Conservation (phyloP, 768 basidiomycete genomes). For the Lentinula detonsa region DNA sequence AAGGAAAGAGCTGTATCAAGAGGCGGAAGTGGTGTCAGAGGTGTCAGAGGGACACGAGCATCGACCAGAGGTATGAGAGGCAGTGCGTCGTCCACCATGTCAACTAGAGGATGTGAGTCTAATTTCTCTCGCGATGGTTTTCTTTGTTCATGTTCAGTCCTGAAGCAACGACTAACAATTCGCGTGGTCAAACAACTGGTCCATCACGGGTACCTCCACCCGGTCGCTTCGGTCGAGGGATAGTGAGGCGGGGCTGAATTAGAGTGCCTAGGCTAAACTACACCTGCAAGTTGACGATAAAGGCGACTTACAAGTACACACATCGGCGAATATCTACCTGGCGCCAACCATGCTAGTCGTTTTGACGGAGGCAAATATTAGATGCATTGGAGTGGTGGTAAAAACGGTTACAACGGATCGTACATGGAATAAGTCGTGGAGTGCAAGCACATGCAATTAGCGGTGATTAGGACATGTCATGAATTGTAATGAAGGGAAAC, state of each 20-base stretch:
- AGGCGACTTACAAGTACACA: no score
- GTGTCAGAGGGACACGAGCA: slow-evolving; percentile 67
- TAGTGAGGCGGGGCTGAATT: not conserved
- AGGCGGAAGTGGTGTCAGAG: slow-evolving; percentile 49
- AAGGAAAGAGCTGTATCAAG: slow-evolving; percentile 31
- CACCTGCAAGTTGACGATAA: no score
- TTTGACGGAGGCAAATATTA: not conserved
- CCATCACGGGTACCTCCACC: not conserved
- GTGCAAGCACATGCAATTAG: not conserved
- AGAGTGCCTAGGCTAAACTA: not conserved
- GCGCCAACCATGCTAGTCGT: no score
- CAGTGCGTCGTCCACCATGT: not conserved
- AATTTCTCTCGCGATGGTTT: not conserved
- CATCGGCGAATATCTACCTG: no score
- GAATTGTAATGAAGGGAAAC: not conserved
- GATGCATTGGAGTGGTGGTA: not conserved
- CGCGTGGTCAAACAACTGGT: not conserved
- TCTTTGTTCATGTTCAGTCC: not conserved
- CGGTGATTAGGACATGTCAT: not conserved
- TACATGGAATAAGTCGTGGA: not conserved
- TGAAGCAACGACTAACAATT: not conserved
- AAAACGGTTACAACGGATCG: not conserved
- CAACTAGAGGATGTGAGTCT: slow-evolving; percentile 1
- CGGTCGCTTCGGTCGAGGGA: not conserved
- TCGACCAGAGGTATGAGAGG: slow-evolving; percentile 49